A percentile compares a stretch with the other conserved stretches of the same genome.
Conservation (phyloP, 108 stramenopile species). For the Conticribra weissflogii region DNA sequence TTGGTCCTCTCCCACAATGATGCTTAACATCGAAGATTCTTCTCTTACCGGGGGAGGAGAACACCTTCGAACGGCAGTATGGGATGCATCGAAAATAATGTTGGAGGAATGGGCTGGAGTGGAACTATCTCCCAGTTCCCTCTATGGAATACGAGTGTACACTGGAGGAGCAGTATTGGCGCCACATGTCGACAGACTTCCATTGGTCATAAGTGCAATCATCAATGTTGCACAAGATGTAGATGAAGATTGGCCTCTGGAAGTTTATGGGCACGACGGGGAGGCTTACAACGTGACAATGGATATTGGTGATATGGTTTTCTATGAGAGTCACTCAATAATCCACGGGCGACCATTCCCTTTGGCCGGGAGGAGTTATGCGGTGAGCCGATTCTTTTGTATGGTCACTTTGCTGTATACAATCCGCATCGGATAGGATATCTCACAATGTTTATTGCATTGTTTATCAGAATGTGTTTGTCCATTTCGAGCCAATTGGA, state of each 20-base stretch:
- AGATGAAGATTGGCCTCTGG: constrained; percentile 89
- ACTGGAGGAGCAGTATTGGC: constrained; percentile 70
- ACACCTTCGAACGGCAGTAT: constrained; percentile 24
- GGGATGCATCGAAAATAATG: constrained; percentile 43
- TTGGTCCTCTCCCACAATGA: constrained; percentile 69
- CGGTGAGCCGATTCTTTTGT: constrained; percentile 8
- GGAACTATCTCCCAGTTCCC: constrained; percentile 73
- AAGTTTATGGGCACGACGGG: constrained; percentile 91
- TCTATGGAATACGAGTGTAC: constrained; percentile 94
- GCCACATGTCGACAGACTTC: constrained; percentile 91
- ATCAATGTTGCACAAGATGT: constrained; percentile 88
- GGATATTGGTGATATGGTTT: constrained; percentile 89
- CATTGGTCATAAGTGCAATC: constrained; percentile 89
- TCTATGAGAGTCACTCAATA: constrained; percentile 91
- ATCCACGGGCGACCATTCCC: constrained; percentile 94
- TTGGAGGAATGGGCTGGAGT: constrained; percentile 84
- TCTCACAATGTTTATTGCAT: no score
- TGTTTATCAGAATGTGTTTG: constrained; percentile 81
- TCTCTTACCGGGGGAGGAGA: constrained; percentile 25
- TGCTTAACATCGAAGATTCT: constrained; percentile 54
- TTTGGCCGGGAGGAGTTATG: constrained; percentile 71
- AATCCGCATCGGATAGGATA: no score
- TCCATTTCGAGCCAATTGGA: constrained; percentile 88
- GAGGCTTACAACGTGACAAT: constrained; percentile 87
- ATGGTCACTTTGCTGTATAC: no score